A percentile compares a stretch with the other conserved stretches of the same genome.
Evolutionary conservation across 2,329 filamentous ascomycete genomes (phyloP).

Genomic region (Stagonosporopsis rhizophila): DNA sequence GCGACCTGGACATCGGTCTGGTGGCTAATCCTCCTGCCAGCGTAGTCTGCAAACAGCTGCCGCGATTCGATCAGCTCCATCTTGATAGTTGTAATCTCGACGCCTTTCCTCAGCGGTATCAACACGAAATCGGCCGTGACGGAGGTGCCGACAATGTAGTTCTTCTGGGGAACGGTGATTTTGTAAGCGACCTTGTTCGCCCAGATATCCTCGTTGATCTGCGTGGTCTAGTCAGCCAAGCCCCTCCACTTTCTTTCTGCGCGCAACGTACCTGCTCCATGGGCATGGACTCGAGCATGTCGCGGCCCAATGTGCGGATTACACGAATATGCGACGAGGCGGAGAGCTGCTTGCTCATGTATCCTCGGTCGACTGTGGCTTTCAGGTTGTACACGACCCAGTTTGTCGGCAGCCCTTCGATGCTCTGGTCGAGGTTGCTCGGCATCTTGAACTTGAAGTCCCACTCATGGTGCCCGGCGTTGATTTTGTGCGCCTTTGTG

Average conservation of each 20-base stretch:
- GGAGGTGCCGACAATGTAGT: slow-evolving; percentile 88
- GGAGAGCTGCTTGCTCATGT: slow-evolving; percentile 85
- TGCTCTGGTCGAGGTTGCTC: slow-evolving; percentile 73
- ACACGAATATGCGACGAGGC: slow-evolving; percentile 70
- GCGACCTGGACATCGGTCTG: slow-evolving; percentile 44
- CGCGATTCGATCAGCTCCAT: slow-evolving; percentile 76
- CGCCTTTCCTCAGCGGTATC: slow-evolving; percentile 85
- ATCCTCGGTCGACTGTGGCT: slow-evolving; percentile 84
- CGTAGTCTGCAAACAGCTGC: slow-evolving; percentile 53
- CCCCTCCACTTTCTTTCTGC: no score
- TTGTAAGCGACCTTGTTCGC: slow-evolving; percentile 97
- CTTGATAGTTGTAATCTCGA: slow-evolving; percentile 82
- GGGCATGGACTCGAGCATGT: slow-evolving; percentile 73
- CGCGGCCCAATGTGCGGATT: slow-evolving; percentile 56
- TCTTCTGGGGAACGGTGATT: slow-evolving; percentile 90
- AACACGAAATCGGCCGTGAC: slow-evolving; percentile 86
- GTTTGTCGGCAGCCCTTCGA: slow-evolving; percentile 86
- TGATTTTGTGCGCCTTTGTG: slow-evolving; percentile 56
- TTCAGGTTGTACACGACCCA: slow-evolving; percentile 91
- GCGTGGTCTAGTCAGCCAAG: not conserved
- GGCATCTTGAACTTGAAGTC: slow-evolving; percentile 58
- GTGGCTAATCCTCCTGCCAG: slow-evolving; percentile 44
- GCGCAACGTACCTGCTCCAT: slow-evolving; percentile 41
- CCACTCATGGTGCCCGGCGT: slow-evolving; percentile 58
- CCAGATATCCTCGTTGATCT: slow-evolving; percentile 94